phyloP scores from a whole-genome alignment of 202 grass and related monocot genomes.

The Schoenoplectus triqueter region DNA sequence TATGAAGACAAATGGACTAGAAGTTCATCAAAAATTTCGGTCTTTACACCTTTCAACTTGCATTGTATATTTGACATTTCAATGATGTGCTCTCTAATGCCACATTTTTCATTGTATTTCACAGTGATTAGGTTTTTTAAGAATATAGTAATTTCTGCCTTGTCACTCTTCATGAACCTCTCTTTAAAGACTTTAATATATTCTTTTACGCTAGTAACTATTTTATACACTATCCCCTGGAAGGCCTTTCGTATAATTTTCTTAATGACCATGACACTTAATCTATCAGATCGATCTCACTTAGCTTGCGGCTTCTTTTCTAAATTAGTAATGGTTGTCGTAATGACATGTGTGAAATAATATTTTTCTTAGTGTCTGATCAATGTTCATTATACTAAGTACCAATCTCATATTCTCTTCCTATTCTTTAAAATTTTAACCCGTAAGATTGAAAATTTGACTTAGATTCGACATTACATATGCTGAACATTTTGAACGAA shows the following conservation, averaged over 20 bases:
- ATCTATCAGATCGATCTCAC: neutral
- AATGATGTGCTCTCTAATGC: conserved; percentile 11
- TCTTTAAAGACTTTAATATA: neutral
- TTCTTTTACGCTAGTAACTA: neutral
- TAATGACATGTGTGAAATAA: neutral
- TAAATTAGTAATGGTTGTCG: neutral
- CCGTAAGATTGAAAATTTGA: neutral
- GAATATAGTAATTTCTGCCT: neutral
- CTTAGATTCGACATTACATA: neutral
- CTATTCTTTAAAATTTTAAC: neutral
- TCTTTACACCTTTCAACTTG: too few species aligned
- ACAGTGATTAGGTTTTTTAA: neutral
- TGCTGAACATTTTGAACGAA: neutral
- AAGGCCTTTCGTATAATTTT: neutral
- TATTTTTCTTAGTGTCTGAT: neutral
- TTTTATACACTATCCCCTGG: neutral
- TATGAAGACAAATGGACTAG: conserved; percentile 2
- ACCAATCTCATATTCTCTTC: neutral
- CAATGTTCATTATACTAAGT: neutral
- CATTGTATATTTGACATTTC: neutral
- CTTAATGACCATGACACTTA: neutral
- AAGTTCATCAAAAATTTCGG: neutral
- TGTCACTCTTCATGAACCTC: neutral
- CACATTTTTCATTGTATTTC: conserved; percentile 20
- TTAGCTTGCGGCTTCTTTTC: neutral